Percentiles rank a stretch among this genome's conserved stretches.
phyloP scores from a whole-genome alignment of 192 early-diverging fungal species.

The Dissophora globulifera region DNA sequence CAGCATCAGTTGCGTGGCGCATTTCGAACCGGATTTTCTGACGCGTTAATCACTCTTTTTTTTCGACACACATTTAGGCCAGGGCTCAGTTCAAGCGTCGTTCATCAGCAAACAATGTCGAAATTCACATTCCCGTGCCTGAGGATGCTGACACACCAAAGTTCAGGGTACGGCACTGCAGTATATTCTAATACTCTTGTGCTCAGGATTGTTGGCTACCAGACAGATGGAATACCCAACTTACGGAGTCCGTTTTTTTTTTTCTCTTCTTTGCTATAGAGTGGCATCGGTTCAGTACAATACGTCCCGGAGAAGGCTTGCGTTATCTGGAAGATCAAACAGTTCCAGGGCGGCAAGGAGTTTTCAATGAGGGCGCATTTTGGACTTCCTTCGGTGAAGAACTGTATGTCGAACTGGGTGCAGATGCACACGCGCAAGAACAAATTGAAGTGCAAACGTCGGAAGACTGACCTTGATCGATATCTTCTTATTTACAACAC shows the following conservation, averaged over 20 bases:
- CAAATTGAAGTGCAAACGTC: no score
- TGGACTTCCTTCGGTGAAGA: constrained; percentile 85
- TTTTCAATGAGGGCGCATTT: constrained; percentile 91
- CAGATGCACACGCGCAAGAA: not conserved
- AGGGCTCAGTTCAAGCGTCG: constrained; percentile 97
- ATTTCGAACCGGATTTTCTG: no score
- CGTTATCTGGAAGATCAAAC: constrained; percentile 98
- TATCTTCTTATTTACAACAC: not conserved
- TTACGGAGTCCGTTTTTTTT: not conserved
- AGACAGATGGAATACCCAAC: not conserved
- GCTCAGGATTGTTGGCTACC: no score
- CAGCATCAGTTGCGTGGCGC: no score
- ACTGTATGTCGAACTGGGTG: constrained; percentile 51
- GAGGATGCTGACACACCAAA: constrained; percentile 97
- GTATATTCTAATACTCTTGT: no score
- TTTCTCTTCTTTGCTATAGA: constrained; percentile 49
- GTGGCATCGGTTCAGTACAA: constrained; percentile 85
- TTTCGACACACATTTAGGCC: constrained; percentile 63
- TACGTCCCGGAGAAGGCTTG: constrained; percentile 96
- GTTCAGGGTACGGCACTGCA: constrained; percentile 81
- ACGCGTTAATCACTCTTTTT: not conserved
- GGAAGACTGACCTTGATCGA: not conserved
- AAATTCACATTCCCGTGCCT: constrained; percentile 97
- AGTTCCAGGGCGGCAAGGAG: constrained; percentile 98
- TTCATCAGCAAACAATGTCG: constrained; percentile 97